Percentiles rank a stretch among this genome's conserved stretches.
phyloP scores from a whole-genome alignment of 805 yeast genomes.

The Metschnikowia orientalis region DNA sequence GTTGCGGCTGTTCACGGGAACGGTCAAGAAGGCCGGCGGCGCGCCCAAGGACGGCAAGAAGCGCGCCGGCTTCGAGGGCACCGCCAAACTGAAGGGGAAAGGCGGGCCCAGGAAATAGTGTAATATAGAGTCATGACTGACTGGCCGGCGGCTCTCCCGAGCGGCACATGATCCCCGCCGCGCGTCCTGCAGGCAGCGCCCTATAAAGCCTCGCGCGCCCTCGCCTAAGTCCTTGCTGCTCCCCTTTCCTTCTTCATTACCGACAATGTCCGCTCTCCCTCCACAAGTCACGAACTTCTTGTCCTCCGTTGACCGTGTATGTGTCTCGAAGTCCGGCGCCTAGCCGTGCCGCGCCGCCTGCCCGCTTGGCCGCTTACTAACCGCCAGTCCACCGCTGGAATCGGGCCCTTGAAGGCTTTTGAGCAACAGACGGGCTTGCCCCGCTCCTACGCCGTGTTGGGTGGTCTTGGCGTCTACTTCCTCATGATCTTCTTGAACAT shows the following conservation, averaged over 20 bases:
- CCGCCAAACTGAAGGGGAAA: slow-evolving; percentile 39
- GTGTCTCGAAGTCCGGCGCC: slow-evolving; percentile 3
- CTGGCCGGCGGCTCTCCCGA: too few species aligned
- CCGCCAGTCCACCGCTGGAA: slow-evolving; percentile 29
- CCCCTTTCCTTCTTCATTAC: slow-evolving; percentile 2
- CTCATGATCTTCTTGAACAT: slow-evolving; percentile 79
- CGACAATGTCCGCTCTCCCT: slow-evolving; percentile 15
- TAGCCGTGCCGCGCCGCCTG: too few species aligned
- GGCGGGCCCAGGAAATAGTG: slow-evolving; percentile 22
- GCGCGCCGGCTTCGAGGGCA: slow-evolving; percentile 93
- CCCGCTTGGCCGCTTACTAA: too few species aligned
- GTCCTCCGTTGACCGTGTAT: slow-evolving; percentile 17
- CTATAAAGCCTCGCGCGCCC: too few species aligned
- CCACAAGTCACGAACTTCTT: slow-evolving; percentile 16
- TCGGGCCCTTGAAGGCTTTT: slow-evolving; percentile 31
- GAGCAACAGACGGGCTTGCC: slow-evolving; percentile 55
- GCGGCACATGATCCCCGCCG: too few species aligned
- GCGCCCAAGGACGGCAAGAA: slow-evolving; percentile 27
- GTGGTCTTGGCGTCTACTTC: slow-evolving; percentile 60
- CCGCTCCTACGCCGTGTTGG: slow-evolving; percentile 79
- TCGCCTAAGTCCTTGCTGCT: not conserved
- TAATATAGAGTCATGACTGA: too few species aligned
- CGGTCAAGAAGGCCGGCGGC: slow-evolving; percentile 39
- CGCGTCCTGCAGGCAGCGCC: too few species aligned
- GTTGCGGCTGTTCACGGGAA: slow-evolving; percentile 61